These are phyloP conservation scores for Diaporthe amygdali DNA, from an alignment of 2,329 filamentous ascomycete genomes.

Conservation along the genomic window DNA sequence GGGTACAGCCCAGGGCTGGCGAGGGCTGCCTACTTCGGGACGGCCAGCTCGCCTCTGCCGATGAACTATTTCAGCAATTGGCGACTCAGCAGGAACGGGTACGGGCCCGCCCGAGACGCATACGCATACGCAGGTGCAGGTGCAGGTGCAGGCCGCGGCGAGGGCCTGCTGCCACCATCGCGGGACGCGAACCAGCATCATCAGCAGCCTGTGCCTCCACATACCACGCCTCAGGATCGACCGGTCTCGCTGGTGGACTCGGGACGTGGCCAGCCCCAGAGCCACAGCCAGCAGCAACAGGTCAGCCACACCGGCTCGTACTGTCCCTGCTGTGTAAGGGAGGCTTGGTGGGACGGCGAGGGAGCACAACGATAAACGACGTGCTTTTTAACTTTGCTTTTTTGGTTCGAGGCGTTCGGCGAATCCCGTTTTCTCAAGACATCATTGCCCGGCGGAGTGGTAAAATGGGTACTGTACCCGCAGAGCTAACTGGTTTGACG, in stretches of 20 bases:
- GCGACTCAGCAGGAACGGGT: neutral
- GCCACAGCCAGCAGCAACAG: neutral
- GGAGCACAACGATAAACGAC: neutral
- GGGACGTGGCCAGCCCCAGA: neutral
- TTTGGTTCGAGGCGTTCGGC: constrained; percentile 11
- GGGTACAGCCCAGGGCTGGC: constrained; percentile 1
- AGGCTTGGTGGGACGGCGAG: neutral
- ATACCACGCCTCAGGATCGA: neutral
- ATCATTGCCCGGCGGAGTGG: constrained; percentile 11
- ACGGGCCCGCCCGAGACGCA: neutral
- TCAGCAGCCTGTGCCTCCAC: neutral
- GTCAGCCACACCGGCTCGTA: neutral
- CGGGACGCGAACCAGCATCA: neutral
- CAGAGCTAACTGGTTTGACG: constrained; percentile 7
- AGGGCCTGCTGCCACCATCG: neutral
- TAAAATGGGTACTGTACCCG: constrained; percentile 23
- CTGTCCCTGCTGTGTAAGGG: neutral
- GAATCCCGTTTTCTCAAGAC: constrained; percentile 8
- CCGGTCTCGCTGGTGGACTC: neutral
- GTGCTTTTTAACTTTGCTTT: no score
- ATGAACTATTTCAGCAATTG: constrained; percentile 7
- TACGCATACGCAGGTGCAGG: neutral
- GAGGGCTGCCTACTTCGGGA: constrained; percentile 14
- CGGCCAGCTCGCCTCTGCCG: neutral
- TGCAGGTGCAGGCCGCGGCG: neutral